phyloP scores from a whole-genome alignment of 1,139 yeast species.

The Lodderomyces margitis region DNA sequence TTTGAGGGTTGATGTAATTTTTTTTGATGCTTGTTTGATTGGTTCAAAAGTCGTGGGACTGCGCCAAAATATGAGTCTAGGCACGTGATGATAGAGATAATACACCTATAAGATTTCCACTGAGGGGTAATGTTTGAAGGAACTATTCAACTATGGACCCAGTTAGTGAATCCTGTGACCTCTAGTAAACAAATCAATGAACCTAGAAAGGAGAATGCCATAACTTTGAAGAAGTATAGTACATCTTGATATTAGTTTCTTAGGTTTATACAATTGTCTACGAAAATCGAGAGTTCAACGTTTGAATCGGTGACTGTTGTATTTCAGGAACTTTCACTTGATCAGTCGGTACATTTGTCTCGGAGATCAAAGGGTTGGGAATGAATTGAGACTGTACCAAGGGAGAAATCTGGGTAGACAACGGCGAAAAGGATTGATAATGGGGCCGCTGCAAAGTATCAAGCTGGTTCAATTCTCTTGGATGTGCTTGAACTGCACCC shows the following conservation, averaged over 20 bases:
- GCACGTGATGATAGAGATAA: not conserved
- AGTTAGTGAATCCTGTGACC: not conserved
- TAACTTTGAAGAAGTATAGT: no score
- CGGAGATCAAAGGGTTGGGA: not conserved
- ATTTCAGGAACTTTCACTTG: not conserved
- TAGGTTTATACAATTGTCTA: no score
- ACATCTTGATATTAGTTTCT: no score
- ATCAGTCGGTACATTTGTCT: not conserved
- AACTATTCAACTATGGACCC: not conserved
- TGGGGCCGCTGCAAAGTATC: not conserved
- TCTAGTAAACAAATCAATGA: no score
- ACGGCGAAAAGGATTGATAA: not conserved
- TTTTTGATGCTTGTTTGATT: conserved; percentile 7
- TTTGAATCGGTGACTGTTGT: not conserved
- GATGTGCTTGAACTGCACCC: not conserved
- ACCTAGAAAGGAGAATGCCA: no score
- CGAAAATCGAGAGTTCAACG: not conserved
- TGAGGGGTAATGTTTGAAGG: not conserved
- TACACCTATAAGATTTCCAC: not conserved
- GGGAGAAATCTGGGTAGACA: not conserved
- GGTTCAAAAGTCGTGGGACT: conserved; percentile 4
- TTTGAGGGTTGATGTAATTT: not conserved
- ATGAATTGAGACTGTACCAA: not conserved
- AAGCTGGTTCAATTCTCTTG: not conserved
- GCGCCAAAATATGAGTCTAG: not conserved